Conservation (phyloP, 2,329 filamentous ascomycete genomes). For the Phyllosticta citriasiana region DNA sequence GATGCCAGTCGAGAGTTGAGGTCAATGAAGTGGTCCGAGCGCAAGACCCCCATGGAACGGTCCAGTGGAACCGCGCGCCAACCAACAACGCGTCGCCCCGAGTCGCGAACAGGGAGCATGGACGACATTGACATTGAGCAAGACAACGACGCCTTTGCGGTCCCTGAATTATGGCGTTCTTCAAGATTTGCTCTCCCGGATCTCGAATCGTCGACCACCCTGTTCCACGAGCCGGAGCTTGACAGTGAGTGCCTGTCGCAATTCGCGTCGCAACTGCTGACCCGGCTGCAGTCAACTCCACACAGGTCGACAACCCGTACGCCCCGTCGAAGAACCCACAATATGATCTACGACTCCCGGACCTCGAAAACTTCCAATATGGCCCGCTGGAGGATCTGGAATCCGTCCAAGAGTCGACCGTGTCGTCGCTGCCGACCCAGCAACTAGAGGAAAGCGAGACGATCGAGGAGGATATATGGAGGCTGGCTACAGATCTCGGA, state of each 20-base stretch:
- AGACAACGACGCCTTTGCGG: constrained; percentile 49
- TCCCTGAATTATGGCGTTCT: constrained; percentile 50
- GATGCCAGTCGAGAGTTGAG: not conserved
- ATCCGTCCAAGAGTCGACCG: constrained; percentile 21
- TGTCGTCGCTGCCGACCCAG: constrained; percentile 17
- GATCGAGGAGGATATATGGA: constrained; percentile 30
- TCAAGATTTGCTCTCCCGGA: constrained; percentile 36
- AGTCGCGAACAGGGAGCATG: constrained; percentile 3
- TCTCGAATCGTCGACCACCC: constrained; percentile 14
- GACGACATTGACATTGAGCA: constrained; percentile 16
- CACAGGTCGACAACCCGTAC: constrained; percentile 31
- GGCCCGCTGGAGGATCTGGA: constrained; percentile 27
- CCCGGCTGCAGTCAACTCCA: constrained; percentile 21
- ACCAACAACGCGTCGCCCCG: constrained; percentile 4
- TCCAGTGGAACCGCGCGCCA: not conserved
- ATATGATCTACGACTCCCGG: constrained; percentile 26
- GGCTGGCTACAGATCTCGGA: constrained; percentile 24
- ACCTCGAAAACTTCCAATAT: constrained; percentile 31
- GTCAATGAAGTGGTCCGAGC: not conserved
- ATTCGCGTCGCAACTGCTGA: constrained; percentile 13
- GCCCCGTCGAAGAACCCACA: constrained; percentile 25
- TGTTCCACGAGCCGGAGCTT: constrained; percentile 26
- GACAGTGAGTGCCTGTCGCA: constrained; percentile 24
- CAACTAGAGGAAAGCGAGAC: constrained; percentile 16
- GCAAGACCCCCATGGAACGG: not conserved